These are phyloP conservation scores for Curvularia verruculosa DNA, from an alignment of 2,329 filamentous ascomycete genomes.

Conservation along the genomic window DNA sequence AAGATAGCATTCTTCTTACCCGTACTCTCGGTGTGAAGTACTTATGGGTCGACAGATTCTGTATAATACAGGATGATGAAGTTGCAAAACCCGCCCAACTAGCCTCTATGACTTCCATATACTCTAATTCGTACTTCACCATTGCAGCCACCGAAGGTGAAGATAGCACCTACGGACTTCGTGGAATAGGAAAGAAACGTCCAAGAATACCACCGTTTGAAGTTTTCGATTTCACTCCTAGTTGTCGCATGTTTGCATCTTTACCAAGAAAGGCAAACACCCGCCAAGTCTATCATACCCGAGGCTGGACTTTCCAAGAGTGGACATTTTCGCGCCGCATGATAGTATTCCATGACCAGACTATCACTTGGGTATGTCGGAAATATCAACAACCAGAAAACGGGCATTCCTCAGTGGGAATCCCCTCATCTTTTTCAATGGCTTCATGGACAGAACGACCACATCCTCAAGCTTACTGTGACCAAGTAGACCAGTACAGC, in stretches of 20 bases:
- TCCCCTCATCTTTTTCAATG: background rate
- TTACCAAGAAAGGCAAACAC: background rate
- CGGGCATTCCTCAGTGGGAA: fast-evolving
- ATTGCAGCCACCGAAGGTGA: background rate
- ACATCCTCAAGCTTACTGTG: background rate
- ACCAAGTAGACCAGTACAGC: background rate
- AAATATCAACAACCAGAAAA: background rate
- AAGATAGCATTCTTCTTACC: background rate
- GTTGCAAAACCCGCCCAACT: background rate
- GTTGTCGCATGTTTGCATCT: background rate
- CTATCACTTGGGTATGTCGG: background rate
- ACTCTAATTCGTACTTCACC: background rate
- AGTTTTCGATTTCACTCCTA: background rate
- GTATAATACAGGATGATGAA: background rate
- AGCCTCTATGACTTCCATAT: background rate
- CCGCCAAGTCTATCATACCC: background rate
- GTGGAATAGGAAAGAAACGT: background rate
- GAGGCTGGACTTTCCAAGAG: background rate
- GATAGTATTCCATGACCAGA: background rate
- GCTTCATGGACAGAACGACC: background rate
- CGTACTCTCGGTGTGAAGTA: background rate
- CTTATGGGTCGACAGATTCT: background rate
- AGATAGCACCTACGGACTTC: background rate
- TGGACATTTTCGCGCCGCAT: background rate
- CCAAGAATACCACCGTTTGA: background rate